phyloP scores from a whole-genome alignment of 2,329 filamentous ascomycete genomes.

The Aureobasidium sp. region DNA sequence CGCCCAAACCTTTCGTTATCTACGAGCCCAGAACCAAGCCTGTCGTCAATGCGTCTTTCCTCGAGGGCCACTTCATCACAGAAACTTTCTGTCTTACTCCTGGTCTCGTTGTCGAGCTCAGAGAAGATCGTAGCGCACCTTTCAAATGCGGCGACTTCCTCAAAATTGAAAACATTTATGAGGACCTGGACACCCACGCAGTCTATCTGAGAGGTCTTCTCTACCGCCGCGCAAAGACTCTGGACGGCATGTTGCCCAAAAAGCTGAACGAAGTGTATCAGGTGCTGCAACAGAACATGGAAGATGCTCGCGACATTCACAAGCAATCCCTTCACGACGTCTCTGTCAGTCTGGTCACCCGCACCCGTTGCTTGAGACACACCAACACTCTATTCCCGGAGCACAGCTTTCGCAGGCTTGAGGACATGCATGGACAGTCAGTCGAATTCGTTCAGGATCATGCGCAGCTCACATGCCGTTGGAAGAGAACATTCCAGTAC shows the following conservation, averaged over 20 bases:
- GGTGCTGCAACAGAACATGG: slow-evolving; percentile 23
- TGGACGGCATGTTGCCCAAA: slow-evolving; percentile 29
- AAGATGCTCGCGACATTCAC: slow-evolving; percentile 19
- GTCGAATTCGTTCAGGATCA: slow-evolving; percentile 18
- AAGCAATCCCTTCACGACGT: slow-evolving; percentile 16
- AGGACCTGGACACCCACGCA: slow-evolving; percentile 15
- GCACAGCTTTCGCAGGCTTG: slow-evolving; percentile 10
- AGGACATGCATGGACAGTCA: background rate
- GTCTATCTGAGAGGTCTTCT: slow-evolving; percentile 32
- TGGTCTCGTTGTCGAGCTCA: slow-evolving; percentile 26
- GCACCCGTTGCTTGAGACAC: slow-evolving; percentile 23
- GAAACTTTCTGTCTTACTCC: background rate
- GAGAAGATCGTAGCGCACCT: slow-evolving; percentile 19
- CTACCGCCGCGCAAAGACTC: slow-evolving; percentile 25
- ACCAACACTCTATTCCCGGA: slow-evolving; percentile 48
- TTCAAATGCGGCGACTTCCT: slow-evolving; percentile 27
- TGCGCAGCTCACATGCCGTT: slow-evolving; percentile 44
- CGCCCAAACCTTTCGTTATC: background rate
- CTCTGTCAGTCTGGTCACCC: background rate
- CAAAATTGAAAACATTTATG: slow-evolving; percentile 29
- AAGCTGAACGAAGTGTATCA: slow-evolving; percentile 38
- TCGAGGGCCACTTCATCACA: background rate
- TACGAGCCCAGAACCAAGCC: slow-evolving; percentile 1
- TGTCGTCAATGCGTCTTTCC: background rate
- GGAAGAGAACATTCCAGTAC: slow-evolving; percentile 34